These are phyloP conservation scores for Solanum virginianum DNA, from an alignment of 257 asterid species.

Conservation along the genomic window DNA sequence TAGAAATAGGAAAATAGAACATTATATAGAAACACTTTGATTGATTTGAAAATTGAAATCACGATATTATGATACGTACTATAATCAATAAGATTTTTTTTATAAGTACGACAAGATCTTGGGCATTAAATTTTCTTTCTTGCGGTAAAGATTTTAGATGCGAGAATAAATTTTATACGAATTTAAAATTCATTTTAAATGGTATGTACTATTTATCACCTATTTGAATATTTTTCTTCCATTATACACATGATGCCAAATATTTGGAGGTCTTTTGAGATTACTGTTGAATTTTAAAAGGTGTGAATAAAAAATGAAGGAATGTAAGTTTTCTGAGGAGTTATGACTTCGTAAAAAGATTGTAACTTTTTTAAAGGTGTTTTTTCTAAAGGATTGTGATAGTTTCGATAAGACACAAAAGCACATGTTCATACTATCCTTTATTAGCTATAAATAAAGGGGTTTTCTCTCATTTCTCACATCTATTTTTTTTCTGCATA, in stretches of 20 bases:
- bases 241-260: background rate
- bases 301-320: too few relatives aligned
- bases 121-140: background rate
- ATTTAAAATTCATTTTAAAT: too few relatives aligned
- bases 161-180: background rate
- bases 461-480: too few relatives aligned
- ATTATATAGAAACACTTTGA: background rate
- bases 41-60: background rate
- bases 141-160: background rate
- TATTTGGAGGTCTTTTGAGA: background rate
- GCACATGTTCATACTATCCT: too few relatives aligned
- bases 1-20: background rate
- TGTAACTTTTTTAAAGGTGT: too few relatives aligned
- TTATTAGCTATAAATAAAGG: too few relatives aligned
- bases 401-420: too few relatives aligned
- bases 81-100: background rate
- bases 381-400: too few relatives aligned
- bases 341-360: too few relatives aligned
- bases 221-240: background rate
- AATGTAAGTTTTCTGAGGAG: too few relatives aligned
- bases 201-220: background rate
- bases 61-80: background rate
- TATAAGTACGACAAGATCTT: background rate
- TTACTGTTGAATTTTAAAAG: too few relatives aligned
- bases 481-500: too few relatives aligned